These are phyloP conservation scores for Globisporangium perplexum DNA, from an alignment of 352 stramenopile genomes.

Conservation along the genomic window DNA sequence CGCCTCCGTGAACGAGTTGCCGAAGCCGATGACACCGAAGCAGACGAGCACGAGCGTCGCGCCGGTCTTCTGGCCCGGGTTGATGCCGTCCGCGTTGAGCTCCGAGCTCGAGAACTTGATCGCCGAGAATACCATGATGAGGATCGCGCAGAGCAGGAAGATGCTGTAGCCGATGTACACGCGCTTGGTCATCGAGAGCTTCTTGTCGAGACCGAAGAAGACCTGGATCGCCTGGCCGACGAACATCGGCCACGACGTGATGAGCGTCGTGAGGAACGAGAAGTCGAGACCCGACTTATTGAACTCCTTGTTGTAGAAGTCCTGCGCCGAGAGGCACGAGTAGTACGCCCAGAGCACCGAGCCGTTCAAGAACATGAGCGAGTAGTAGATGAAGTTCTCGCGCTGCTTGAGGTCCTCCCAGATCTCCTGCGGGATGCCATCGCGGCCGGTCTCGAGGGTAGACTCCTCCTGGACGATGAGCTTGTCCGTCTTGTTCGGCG, in stretches of 20 bases:
- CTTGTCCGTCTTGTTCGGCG: slow-evolving; percentile 33
- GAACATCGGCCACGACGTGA: slow-evolving; percentile 54
- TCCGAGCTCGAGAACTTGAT: slow-evolving; percentile 32
- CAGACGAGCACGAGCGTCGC: slow-evolving; percentile 44
- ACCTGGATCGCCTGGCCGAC: slow-evolving; percentile 48
- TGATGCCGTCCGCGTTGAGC: neutral
- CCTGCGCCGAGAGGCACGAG: slow-evolving; percentile 64
- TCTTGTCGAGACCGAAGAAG: slow-evolving; percentile 57
- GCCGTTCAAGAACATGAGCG: slow-evolving; percentile 67
- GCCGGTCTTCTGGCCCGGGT: slow-evolving; percentile 24
- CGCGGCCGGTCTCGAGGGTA: slow-evolving; percentile 21
- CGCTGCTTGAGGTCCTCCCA: slow-evolving; percentile 50
- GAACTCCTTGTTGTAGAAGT: slow-evolving; percentile 57
- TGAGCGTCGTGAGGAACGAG: slow-evolving; percentile 59
- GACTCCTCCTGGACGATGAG: slow-evolving; percentile 22
- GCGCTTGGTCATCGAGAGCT: slow-evolving; percentile 31
- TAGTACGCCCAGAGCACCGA: slow-evolving; percentile 78
- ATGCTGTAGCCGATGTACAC: slow-evolving; percentile 45
- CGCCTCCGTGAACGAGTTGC: slow-evolving; percentile 56
- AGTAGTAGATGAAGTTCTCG: slow-evolving; percentile 52
- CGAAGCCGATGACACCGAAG: slow-evolving; percentile 45
- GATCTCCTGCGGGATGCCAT: slow-evolving; percentile 54
- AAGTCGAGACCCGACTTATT: slow-evolving; percentile 45
- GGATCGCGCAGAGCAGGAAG: slow-evolving; percentile 41
- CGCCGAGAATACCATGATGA: slow-evolving; percentile 63